These are phyloP conservation scores for Rosa multiflora DNA, from an alignment of 306 rosid genomes.

Conservation along the genomic window DNA sequence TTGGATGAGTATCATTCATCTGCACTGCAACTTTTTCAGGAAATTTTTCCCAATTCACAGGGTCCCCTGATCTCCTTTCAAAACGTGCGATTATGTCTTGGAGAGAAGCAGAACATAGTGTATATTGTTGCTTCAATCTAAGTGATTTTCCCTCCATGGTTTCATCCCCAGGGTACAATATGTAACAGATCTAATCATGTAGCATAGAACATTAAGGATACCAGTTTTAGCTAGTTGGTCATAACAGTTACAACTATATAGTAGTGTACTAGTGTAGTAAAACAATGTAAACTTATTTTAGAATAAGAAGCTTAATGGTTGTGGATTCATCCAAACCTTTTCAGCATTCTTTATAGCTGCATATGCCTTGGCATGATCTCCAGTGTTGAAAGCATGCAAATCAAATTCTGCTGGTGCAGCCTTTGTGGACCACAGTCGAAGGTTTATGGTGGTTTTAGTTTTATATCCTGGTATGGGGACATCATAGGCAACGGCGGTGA, in stretches of 20 bases:
- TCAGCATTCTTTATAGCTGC: conserved; percentile 76
- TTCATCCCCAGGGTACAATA: conserved; percentile 95
- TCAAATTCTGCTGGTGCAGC: conserved; percentile 79
- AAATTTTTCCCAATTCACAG: conserved; percentile 71
- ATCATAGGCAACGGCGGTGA: conserved; percentile 79
- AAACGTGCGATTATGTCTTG: conserved; percentile 85
- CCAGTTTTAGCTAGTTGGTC: neutral
- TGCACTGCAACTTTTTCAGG: conserved; percentile 93
- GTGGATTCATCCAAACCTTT: conserved; percentile 46
- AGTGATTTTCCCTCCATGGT: conserved; percentile 81
- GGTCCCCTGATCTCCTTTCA: conserved; percentile 75
- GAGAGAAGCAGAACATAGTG: conserved; percentile 94
- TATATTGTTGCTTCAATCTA: conserved; percentile 93
- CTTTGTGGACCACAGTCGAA: conserved; percentile 95
- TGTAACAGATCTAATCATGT: conserved; percentile 64
- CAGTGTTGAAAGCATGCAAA: conserved; percentile 71
- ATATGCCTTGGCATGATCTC: conserved; percentile 76
- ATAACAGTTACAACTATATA: neutral
- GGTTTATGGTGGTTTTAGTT: conserved; percentile 84
- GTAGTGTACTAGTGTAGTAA: neutral
- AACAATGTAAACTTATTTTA: neutral
- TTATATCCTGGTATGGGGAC: conserved; percentile 97
- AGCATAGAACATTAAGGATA: conserved; percentile 8
- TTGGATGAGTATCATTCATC: conserved; percentile 99
- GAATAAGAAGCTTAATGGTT: neutral